A percentile compares a stretch with the other conserved stretches of the same genome.
phyloP scores from a whole-genome alignment of 1,284 basidiomycete genomes.

The Naganishia liquefaciens region DNA sequence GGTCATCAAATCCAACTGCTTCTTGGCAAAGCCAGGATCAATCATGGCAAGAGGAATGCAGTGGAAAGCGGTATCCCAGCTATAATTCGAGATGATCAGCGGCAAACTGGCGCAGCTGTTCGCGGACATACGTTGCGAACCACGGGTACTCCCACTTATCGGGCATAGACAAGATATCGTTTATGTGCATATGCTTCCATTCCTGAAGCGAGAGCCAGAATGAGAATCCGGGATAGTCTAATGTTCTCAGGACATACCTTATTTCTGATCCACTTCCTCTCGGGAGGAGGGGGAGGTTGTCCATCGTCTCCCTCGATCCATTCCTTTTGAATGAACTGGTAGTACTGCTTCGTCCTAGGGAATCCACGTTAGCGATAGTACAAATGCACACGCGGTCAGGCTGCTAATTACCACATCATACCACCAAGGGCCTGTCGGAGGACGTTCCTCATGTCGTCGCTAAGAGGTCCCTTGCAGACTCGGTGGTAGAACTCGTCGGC shows the following conservation, averaged over 20 bases:
- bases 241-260: constrained; percentile 57
- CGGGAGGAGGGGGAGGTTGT: constrained; percentile 89
- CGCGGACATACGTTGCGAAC: constrained; percentile 66
- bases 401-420: constrained; percentile 75
- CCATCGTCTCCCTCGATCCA: constrained; percentile 94
- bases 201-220: constrained; percentile 59
- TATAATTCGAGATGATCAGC: constrained; percentile 33
- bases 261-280: constrained; percentile 83
- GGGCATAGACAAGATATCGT: constrained; percentile 96
- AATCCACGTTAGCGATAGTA: constrained; percentile 1
- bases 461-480: constrained; percentile 76
- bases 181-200: constrained; percentile 92
- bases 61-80: constrained; percentile 95
- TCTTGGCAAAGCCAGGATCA: constrained; percentile 93
- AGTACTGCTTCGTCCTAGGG: constrained; percentile 82
- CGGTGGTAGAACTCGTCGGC: constrained; percentile 93
- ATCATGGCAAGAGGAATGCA: constrained; percentile 95
- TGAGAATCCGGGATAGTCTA: background rate
- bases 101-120: constrained; percentile 26
- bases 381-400: background rate
- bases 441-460: constrained; percentile 89
- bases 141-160: constrained; percentile 99
- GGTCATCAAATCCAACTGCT: constrained; percentile 92
- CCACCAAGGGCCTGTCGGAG: constrained; percentile 96
- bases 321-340: constrained; percentile 91